Evolutionary conservation across 1,284 basidiomycete species (phyloP).

Genomic region (Ceratobasidium sp.): DNA sequence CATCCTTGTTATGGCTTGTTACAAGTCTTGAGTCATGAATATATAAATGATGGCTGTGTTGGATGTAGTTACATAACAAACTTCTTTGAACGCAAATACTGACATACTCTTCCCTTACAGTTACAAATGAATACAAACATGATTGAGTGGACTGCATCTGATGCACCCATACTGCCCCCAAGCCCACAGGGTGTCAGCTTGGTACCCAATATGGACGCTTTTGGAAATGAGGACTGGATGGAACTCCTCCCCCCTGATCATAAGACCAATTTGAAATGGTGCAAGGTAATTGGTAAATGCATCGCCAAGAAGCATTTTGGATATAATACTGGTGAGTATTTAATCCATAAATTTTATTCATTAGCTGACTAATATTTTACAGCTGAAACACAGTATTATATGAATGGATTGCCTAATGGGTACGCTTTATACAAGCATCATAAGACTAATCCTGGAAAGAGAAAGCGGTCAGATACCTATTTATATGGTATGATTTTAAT

Average conservation of each 20-base stretch:
- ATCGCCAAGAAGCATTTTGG: background rate
- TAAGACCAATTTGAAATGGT: no score
- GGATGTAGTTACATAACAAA: no score
- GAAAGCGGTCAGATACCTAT: background rate
- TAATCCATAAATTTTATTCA: background rate
- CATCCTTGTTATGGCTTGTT: no score
- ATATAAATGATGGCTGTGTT: no score
- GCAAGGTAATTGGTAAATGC: background rate
- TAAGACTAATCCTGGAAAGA: background rate
- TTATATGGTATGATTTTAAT: slow-evolving; percentile 3
- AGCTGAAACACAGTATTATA: background rate
- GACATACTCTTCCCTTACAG: no score
- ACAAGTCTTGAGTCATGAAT: no score
- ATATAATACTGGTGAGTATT: background rate
- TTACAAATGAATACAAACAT: background rate
- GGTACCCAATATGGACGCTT: background rate
- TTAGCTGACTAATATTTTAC: background rate
- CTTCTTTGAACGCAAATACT: no score
- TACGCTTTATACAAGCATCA: background rate
- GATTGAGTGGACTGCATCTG: background rate
- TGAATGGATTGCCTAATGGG: background rate
- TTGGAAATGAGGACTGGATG: no score
- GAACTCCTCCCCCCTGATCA: no score
- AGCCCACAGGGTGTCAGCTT: background rate
- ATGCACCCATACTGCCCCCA: background rate